Evolutionary conservation across 1,284 basidiomycete genomes (phyloP).

Genomic region (Moniliella sp.): DNA sequence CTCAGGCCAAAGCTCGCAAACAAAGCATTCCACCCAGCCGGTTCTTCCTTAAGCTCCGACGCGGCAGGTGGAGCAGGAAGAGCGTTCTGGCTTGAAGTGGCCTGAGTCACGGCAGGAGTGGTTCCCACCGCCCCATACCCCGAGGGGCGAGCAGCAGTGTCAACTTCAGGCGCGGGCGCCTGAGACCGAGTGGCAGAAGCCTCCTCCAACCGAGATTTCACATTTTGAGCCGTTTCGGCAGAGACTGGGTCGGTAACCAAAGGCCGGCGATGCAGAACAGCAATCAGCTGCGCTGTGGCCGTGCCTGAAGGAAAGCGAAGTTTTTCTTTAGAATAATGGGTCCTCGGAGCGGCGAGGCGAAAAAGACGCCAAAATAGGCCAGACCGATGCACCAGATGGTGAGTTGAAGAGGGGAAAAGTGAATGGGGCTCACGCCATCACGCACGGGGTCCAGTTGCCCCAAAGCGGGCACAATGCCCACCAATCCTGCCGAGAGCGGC

Average conservation of each 20-base stretch:
- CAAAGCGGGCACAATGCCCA: slow-evolving; percentile 78
- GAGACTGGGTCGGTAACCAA: too few species aligned
- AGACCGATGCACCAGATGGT: slow-evolving; percentile 9
- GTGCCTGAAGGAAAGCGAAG: slow-evolving; percentile 76
- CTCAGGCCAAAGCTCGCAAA: neutral
- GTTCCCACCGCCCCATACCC: too few species aligned
- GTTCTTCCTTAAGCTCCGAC: too few species aligned
- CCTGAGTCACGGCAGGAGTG: too few species aligned
- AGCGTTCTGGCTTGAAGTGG: too few species aligned
- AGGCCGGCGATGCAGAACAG: slow-evolving; percentile 60
- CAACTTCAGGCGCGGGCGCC: too few species aligned
- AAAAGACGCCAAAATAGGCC: slow-evolving; percentile 49
- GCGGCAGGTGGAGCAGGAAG: too few species aligned
- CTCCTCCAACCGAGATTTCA: too few species aligned
- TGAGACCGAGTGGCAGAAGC: too few species aligned
- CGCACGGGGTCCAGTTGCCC: slow-evolving; percentile 50
- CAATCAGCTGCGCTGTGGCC: slow-evolving; percentile 85
- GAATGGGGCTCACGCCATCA: slow-evolving; percentile 56
- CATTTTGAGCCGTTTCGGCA: too few species aligned
- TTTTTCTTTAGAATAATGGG: slow-evolving; percentile 90
- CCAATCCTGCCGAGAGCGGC: slow-evolving; percentile 70
- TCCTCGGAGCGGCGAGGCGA: slow-evolving; percentile 73
- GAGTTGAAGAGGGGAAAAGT: slow-evolving; percentile 5
- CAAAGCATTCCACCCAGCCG: neutral
- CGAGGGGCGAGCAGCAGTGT: too few species aligned